Conservation (phyloP, 192 early-diverging fungal genomes). For the Backusella sp. region DNA sequence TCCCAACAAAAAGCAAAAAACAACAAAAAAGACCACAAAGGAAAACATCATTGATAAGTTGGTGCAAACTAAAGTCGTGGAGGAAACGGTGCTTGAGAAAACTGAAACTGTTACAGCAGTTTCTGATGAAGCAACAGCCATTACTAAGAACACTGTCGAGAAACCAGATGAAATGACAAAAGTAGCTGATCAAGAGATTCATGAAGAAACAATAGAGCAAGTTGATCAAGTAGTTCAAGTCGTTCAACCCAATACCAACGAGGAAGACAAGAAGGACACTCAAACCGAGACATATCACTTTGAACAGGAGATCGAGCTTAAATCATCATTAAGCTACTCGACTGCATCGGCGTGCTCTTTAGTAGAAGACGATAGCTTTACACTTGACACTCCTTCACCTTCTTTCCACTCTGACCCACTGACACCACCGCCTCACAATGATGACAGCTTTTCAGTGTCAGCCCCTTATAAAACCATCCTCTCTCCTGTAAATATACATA, state of each 20-base stretch:
- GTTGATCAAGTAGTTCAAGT: background rate
- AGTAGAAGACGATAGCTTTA: background rate
- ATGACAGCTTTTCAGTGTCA: background rate
- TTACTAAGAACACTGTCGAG: background rate
- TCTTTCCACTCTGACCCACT: background rate
- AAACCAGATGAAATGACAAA: background rate
- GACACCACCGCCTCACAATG: background rate
- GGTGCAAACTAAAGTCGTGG: background rate
- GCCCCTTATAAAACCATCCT: conserved; percentile 9
- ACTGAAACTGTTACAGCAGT: background rate
- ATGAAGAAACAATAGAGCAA: background rate
- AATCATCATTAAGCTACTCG: background rate
- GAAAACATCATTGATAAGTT: background rate
- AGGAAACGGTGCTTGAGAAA: background rate
- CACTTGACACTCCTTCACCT: background rate
- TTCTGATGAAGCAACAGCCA: background rate
- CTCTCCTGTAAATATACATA: background rate
- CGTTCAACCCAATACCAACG: background rate
- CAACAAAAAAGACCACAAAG: background rate
- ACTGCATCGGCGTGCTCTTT: background rate
- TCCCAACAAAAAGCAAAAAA: conserved; percentile 3
- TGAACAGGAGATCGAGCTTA: background rate
- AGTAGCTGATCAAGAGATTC: background rate
- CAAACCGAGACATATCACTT: background rate
- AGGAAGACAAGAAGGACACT: background rate